Conservation (phyloP, 2,329 filamentous ascomycete genomes). For the Ophiocordyceps camponoti-saundersi region DNA sequence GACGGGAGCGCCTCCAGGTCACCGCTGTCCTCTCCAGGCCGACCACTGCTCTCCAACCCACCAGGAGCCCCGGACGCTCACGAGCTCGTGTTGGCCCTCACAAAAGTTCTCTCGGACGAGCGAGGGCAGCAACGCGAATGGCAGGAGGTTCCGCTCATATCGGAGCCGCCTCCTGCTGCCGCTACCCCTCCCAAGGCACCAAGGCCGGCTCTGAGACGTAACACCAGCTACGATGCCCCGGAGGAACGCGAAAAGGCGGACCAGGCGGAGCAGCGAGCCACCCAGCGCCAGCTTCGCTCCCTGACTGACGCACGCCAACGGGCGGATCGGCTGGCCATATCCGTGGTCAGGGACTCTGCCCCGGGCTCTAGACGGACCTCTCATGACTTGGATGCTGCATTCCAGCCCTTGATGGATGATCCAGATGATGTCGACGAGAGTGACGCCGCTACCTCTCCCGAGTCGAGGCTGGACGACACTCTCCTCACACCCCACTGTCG, state of each 20-base stretch:
- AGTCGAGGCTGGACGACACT: slow-evolving; percentile 3
- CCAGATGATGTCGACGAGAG: slow-evolving; percentile 10
- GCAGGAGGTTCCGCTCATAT: neutral
- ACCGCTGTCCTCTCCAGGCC: slow-evolving; percentile 1
- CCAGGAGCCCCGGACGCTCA: slow-evolving; percentile 19
- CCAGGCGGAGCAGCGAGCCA: slow-evolving; percentile 18
- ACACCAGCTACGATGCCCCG: slow-evolving; percentile 24
- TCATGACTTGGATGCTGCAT: slow-evolving; percentile 12
- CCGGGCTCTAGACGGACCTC: slow-evolving; percentile 19
- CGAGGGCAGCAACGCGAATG: slow-evolving; percentile 5
- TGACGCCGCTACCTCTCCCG: slow-evolving; percentile 5
- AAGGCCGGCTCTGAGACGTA: slow-evolving; percentile 22
- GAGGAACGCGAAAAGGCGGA: slow-evolving; percentile 22
- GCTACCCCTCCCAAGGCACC: slow-evolving; percentile 8
- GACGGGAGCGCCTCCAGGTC: slow-evolving; percentile 3
- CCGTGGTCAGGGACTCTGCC: slow-evolving; percentile 20
- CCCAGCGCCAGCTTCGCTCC: slow-evolving; percentile 19
- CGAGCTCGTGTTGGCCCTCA: slow-evolving; percentile 20
- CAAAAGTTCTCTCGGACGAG: slow-evolving; percentile 19
- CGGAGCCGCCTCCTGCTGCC: neutral
- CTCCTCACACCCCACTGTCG: slow-evolving; percentile 10
- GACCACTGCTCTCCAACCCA: slow-evolving; percentile 8
- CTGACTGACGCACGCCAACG: slow-evolving; percentile 22
- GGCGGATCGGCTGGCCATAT: slow-evolving; percentile 20
- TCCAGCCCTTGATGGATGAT: slow-evolving; percentile 15